Base-by-base conservation (phyloP, 768 basidiomycete genomes). In the Rhizopogon vesiculosus region DNA sequence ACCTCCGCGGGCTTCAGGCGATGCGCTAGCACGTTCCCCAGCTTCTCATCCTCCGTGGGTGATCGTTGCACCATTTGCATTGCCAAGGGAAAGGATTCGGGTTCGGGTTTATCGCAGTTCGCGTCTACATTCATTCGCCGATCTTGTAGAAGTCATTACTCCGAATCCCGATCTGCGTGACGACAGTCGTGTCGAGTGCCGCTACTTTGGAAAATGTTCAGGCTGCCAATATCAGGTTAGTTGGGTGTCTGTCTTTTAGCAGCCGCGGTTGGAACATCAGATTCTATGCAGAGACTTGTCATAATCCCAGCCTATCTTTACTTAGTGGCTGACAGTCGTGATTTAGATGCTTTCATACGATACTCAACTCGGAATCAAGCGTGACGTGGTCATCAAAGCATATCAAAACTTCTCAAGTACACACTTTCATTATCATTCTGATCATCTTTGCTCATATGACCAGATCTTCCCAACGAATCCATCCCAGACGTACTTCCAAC, bases 181-280 rank as follows among this genome's bases (percentile, higher is more conserved):
- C 61, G 75, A 82, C 61, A 76, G 69, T 29, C 74, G 82, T 22
- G 80, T 90, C 0, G 75, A 78, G 58, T 98, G 96, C 73, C 82
- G 84, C 58, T 94, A 98, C 67, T 98, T 97, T 74, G 89, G 89
- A 0, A 75, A 73, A 40, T 98, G 95, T 69, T 91, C 83, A 0
- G 96, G 96, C 2, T 99, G 96, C 67, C 96, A 98, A 69, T 93
- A 93, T 67, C 94, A 97, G 76, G 91, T 88, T 41, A 15, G 73
- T 62, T 52, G 16, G 0, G 25, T 33, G 6, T 42, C 39, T 38
- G 3, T 42, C 44, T 12, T 16, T 22, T 7, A 16, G 12, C 16
- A 7, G 4, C 18, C 8, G 25, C 6, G 33, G 16, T 4, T 3
- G 51, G 13, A 48, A 45, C 48, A 33, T 59, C 46, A 22, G 19